Conservation (phyloP, 345 rosid genomes). For the Turnera subulata region DNA sequence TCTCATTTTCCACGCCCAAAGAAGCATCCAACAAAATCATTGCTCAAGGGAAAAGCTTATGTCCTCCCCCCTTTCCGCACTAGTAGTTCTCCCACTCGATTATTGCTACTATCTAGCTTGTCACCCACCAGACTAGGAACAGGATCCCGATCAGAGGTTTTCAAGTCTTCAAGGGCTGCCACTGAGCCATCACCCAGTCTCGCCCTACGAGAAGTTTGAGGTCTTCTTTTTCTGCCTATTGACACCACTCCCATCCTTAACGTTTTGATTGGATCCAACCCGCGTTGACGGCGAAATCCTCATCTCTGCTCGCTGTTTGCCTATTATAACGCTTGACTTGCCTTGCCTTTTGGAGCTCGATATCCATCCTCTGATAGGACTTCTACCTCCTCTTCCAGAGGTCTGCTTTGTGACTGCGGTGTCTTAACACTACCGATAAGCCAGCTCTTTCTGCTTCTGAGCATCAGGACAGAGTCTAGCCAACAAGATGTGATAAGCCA, state of each 20-base stretch:
- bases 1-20: no score
- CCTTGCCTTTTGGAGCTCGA: slow-evolving; percentile 49
- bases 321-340: slow-evolving; percentile 27
- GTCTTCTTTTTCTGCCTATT: slow-evolving; percentile 70
- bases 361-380: slow-evolving; percentile 56
- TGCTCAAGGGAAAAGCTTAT: slow-evolving; percentile 45
- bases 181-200: slow-evolving; percentile 77
- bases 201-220: slow-evolving; percentile 63
- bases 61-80: slow-evolving; percentile 61
- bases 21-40: slow-evolving; percentile 1
- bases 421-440: slow-evolving; percentile 54
- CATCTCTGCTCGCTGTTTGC: slow-evolving; percentile 24
- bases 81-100: slow-evolving; percentile 34
- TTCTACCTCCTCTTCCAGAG: slow-evolving; percentile 50
- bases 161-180: slow-evolving; percentile 52
- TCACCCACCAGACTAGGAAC: slow-evolving; percentile 18
- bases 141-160: slow-evolving; percentile 36
- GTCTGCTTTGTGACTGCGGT: slow-evolving; percentile 45
- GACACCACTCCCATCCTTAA: slow-evolving; percentile 32
- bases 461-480: slow-evolving; percentile 86
- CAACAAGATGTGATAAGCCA: slow-evolving; percentile 74
- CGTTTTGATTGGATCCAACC: slow-evolving; percentile 26
- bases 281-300: slow-evolving; percentile 6
- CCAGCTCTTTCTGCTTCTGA: slow-evolving; percentile 76
- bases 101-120: slow-evolving; percentile 25